Evolutionary conservation across 495 filamentous ascomycete genomes (phyloP).

Genomic region (Talaromyces ruber): DNA sequence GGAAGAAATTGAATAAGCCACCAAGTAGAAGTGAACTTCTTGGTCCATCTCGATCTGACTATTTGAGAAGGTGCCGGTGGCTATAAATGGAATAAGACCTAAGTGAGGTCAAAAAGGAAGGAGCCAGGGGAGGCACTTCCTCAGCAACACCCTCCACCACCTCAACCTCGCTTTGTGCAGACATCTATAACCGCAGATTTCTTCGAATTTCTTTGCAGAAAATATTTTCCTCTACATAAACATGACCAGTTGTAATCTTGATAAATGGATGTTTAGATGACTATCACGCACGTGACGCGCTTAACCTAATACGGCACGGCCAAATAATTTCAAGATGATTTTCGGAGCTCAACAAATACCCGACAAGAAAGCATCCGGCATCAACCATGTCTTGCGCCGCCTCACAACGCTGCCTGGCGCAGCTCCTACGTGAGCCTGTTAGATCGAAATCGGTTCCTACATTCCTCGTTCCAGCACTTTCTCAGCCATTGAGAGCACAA

Average conservation of each 20-base stretch:
- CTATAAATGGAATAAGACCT: not conserved
- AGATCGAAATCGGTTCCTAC: constrained; percentile 43
- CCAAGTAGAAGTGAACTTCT: not conserved
- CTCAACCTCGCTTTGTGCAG: not conserved
- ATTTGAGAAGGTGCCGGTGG: not conserved
- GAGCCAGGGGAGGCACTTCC: constrained; percentile 5
- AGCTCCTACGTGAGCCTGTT: constrained; percentile 29
- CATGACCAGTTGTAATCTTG: not conserved
- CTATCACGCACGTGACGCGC: constrained; percentile 2
- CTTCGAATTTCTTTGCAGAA: not conserved
- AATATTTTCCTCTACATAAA: not conserved
- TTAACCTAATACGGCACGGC: not conserved
- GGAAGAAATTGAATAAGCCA: not conserved
- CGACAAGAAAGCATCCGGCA: not conserved
- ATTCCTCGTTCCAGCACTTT: constrained; percentile 71
- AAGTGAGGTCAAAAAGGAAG: constrained; percentile 4
- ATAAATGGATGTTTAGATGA: not conserved
- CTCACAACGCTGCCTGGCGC: constrained; percentile 25
- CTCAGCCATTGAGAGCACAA: constrained; percentile 38
- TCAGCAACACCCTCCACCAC: not conserved
- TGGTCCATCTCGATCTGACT: not conserved
- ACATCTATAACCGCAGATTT: not conserved
- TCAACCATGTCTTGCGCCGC: constrained; percentile 5
- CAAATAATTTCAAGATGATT: not conserved
- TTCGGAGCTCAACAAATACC: not conserved